Evolutionary conservation across 192 early-diverging fungal genomes (phyloP), one percentile per base, ranked within the genome.

Genomic region (Entomortierella lignicola): DNA sequence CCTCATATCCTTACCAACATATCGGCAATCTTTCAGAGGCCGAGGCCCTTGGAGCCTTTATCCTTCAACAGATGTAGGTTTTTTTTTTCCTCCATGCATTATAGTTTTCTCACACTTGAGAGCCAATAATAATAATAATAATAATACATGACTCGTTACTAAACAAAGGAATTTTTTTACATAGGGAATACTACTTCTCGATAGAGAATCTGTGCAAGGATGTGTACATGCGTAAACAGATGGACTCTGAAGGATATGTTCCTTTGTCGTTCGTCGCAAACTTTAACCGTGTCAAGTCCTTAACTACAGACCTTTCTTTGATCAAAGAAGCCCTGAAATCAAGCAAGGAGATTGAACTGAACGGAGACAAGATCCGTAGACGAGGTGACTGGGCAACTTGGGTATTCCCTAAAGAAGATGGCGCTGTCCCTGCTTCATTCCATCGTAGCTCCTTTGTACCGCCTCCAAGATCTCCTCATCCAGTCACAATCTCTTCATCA

Each of bases 181-280:
- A 21, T 69, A 94, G 92, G 66, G 92, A 99, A 79, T 99, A 95
- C 84, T 99, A 99, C 85, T 98, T 98, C 73, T 95, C 94, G 43
- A 89, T 97, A 43, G 96, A 98, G 48, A 99, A 99, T 69, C 85
- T 99, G 52, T 96, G 94, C 90, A 94, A 93, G 55, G 98, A 99
- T 74, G 86, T 98, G 15, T 99, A 88, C 83, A 95, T 99, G 85
- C 91, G 98, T 53, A 85, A 71, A 57, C 93, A 97, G 72, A 99
- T 99, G 96, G 90, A 96, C 62, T 57, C 84, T 10, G 86, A 93
- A 44, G 98, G 98, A 25, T 94, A 84, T 68, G 93, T 99, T 13
- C 86, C 91, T 5, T 72, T 98, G 32, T 75, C 80, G 15, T 81
- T 97, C 0, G 82, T 99, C 65, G 89, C 92, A 21, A 88, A 87